Percentiles rank a stretch among this genome's conserved stretches.
Evolutionary conservation across 768 basidiomycete species (phyloP).

Genomic region (Termitomyces sp.): DNA sequence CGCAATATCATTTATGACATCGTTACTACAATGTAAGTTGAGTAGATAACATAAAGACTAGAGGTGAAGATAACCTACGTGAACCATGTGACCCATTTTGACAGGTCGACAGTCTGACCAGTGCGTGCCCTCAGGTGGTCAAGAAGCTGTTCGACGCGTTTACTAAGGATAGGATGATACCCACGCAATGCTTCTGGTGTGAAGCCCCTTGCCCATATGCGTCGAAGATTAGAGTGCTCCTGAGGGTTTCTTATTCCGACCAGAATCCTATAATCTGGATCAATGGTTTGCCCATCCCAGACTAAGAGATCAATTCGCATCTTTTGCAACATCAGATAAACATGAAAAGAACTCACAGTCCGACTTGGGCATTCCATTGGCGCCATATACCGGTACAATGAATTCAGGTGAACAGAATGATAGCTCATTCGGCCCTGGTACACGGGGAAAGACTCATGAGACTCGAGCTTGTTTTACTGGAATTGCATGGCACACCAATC

Average conservation of each 20-base stretch:
- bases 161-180: constrained; percentile 14
- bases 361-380: constrained; percentile 36
- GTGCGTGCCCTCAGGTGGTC: constrained; percentile 10
- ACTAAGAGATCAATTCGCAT: constrained; percentile 12
- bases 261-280: constrained; percentile 13
- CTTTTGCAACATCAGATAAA: too few species aligned
- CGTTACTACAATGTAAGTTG: constrained; percentile 18
- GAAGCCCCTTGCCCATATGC: constrained; percentile 35
- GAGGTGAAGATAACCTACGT: constrained; percentile 20
- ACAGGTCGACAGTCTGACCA: constrained; percentile 20
- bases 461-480: neutral
- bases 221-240: constrained; percentile 29
- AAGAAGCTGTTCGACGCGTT: constrained; percentile 18
- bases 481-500: constrained; percentile 30
- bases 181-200: constrained; percentile 24
- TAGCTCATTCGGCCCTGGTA: constrained; percentile 40
- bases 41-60: neutral
- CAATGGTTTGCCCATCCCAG: constrained; percentile 24
- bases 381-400: constrained; percentile 27
- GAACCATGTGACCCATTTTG: constrained; percentile 30
- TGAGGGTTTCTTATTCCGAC: constrained; percentile 25
- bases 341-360: constrained; percentile 2
- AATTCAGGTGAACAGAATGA: constrained; percentile 29
- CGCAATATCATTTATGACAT: constrained; percentile 36
- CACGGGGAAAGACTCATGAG: neutral